These are phyloP conservation scores for Beta lomatogona DNA, from an alignment of 179 eudicot species.

Conservation along the genomic window DNA sequence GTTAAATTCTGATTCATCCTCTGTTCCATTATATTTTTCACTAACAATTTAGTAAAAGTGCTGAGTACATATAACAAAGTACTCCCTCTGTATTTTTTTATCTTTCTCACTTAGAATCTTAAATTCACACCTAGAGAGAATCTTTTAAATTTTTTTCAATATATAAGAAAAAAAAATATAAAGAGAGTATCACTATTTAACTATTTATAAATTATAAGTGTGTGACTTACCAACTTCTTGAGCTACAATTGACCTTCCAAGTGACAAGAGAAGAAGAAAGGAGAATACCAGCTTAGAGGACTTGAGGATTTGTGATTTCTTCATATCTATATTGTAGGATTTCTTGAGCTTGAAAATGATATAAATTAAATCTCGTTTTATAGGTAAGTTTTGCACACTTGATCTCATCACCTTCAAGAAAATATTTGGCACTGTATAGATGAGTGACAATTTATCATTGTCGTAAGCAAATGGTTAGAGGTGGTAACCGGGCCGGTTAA, in stretches of 20 bases:
- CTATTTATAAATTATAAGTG: too few relatives aligned
- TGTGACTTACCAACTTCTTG: conserved; percentile 51
- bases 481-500: too few relatives aligned
- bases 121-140: too few relatives aligned
- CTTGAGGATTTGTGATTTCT: neutral
- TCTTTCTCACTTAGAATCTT: too few relatives aligned
- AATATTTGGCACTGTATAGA: too few relatives aligned
- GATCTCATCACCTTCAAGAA: too few relatives aligned
- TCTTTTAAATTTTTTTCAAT: too few relatives aligned
- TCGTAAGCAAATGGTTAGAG: too few relatives aligned
- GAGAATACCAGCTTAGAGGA: neutral
- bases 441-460: too few relatives aligned
- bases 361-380: neutral
- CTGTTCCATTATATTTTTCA: conserved; percentile 21
- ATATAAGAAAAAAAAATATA: too few relatives aligned
- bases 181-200: accelerated
- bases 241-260: conserved; percentile 12
- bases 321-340: neutral
- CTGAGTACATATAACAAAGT: too few relatives aligned
- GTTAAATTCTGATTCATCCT: conserved; percentile 52
- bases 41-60: neutral
- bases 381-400: neutral
- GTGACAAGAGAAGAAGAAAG: conserved; percentile 12
- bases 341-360: neutral
- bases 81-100: too few relatives aligned